These are phyloP conservation scores for Ceratobasidium theobromae DNA, from an alignment of 1,284 basidiomycete species.

Conservation along the genomic window DNA sequence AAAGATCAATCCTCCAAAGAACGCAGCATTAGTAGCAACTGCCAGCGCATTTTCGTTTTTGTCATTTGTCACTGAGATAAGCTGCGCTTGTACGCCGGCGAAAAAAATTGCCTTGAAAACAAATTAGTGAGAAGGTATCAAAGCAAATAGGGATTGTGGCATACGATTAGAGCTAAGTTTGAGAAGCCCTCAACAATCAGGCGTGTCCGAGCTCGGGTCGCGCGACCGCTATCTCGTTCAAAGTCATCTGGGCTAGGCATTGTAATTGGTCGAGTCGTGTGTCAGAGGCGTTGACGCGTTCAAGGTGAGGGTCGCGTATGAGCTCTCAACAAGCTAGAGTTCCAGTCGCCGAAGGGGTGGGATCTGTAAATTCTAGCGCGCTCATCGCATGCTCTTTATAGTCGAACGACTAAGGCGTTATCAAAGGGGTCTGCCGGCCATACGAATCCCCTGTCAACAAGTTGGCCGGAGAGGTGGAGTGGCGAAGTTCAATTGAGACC, in stretches of 20 bases:
- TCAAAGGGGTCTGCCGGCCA: too few relatives aligned
- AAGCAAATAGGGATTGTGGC: background rate
- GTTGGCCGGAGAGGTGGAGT: too few relatives aligned
- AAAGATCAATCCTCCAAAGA: conserved; percentile 25
- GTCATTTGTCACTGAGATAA: conserved; percentile 10
- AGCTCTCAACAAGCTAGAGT: too few relatives aligned
- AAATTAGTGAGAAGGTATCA: background rate
- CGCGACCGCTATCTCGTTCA: conserved; percentile 8
- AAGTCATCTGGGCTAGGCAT: background rate
- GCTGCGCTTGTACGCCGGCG: conserved; percentile 25
- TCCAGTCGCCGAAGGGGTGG: too few relatives aligned
- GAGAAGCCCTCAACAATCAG: conserved; percentile 22
- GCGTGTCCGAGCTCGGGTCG: conserved; percentile 19
- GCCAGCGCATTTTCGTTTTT: background rate
- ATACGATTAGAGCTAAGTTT: conserved; percentile 16
- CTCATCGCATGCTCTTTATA: too few relatives aligned
- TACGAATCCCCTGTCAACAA: too few relatives aligned
- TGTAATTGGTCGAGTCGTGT: too few relatives aligned
- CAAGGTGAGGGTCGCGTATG: too few relatives aligned
- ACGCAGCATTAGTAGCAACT: conserved; percentile 14
- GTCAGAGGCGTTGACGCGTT: too few relatives aligned
- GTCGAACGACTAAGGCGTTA: too few relatives aligned
- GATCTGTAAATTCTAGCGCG: too few relatives aligned
- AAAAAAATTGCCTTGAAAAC: conserved; percentile 20
- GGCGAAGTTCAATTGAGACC: too few relatives aligned